Evolutionary conservation across 140 eudicot species (phyloP).

Genomic region (Senecio squalidus): DNA sequence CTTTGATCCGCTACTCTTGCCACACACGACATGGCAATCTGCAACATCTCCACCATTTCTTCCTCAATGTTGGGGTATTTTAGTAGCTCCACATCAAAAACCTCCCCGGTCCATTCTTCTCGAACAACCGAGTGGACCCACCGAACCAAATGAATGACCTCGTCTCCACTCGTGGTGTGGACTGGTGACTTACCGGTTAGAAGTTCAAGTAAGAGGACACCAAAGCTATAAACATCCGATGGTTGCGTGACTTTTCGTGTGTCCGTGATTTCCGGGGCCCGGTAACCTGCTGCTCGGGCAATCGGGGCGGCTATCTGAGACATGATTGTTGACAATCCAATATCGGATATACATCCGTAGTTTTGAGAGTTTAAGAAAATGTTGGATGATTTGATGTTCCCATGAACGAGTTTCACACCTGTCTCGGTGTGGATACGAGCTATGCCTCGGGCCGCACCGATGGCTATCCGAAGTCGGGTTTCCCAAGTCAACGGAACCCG

Average conservation of each 20-base stretch:
- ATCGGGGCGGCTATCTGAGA: conserved; percentile 70
- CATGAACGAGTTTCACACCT: conserved; percentile 74
- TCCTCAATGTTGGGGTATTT: conserved; percentile 77
- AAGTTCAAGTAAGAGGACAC: conserved; percentile 85
- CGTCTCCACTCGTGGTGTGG: conserved; percentile 83
- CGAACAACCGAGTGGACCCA: conserved; percentile 98
- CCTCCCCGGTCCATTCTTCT: conserved; percentile 98
- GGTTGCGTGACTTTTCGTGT: conserved; percentile 75
- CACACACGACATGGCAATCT: conserved; percentile 84
- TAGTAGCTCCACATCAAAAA: conserved; percentile 76
- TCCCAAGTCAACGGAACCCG: conserved; percentile 75
- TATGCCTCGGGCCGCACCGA: conserved; percentile 91
- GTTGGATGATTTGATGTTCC: conserved; percentile 88
- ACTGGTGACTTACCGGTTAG: conserved; percentile 85
- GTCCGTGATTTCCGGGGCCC: conserved; percentile 92
- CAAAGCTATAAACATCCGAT: conserved; percentile 88
- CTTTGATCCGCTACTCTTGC: conserved; percentile 71
- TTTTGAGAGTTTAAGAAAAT: conserved; percentile 61
- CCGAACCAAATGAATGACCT: conserved; percentile 76
- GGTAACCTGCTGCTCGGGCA: conserved; percentile 93
- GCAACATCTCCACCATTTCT: conserved; percentile 87
- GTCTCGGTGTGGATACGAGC: conserved; percentile 58
- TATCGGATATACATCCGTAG: conserved; percentile 72
- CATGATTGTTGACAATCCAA: conserved; percentile 76
- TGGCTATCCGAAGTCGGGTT: conserved; percentile 66